Evolutionary conservation across 305 asterid species (phyloP).

Genomic region (Ajuga reptans): DNA sequence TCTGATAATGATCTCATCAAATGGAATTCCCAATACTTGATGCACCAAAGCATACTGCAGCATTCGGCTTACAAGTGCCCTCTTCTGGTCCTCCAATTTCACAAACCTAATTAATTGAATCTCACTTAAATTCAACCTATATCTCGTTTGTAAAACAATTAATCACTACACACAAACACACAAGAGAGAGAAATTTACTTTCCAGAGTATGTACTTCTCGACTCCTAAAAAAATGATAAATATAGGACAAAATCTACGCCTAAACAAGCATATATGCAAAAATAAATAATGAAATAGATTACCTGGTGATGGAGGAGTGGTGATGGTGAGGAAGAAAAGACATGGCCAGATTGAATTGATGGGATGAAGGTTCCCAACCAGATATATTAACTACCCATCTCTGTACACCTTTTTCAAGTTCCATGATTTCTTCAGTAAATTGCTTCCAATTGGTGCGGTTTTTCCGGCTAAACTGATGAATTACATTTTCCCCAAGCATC

Average conservation of each 20-base stretch:
- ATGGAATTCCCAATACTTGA: slow-evolving; percentile 55
- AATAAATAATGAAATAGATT: not conserved
- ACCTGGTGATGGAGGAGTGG: slow-evolving; percentile 65
- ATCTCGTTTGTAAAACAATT: not conserved
- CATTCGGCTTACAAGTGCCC: slow-evolving; percentile 74
- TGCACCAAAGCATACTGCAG: slow-evolving; percentile 73
- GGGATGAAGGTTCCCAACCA: slow-evolving; percentile 57
- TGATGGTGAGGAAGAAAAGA: slow-evolving; percentile 62
- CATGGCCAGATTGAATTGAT: slow-evolving; percentile 37
- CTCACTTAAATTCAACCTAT: slow-evolving; percentile 1
- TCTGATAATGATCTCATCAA: slow-evolving; percentile 41
- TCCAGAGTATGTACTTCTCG: not conserved
- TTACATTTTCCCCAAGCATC: not conserved
- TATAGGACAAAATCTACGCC: not conserved
- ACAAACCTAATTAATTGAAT: slow-evolving; percentile 49
- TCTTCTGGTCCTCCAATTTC: slow-evolving; percentile 58
- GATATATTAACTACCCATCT: slow-evolving; percentile 72
- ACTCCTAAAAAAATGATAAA: not conserved
- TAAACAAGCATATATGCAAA: not conserved
- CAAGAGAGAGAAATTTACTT: not conserved
- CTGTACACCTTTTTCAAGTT: slow-evolving; percentile 50
- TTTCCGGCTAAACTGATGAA: not conserved
- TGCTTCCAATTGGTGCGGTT: not conserved
- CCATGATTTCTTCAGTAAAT: slow-evolving; percentile 25
- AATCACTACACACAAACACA: not conserved